Conservation (phyloP, 2,329 filamentous ascomycete genomes). For the Zymoseptoria brevis region DNA sequence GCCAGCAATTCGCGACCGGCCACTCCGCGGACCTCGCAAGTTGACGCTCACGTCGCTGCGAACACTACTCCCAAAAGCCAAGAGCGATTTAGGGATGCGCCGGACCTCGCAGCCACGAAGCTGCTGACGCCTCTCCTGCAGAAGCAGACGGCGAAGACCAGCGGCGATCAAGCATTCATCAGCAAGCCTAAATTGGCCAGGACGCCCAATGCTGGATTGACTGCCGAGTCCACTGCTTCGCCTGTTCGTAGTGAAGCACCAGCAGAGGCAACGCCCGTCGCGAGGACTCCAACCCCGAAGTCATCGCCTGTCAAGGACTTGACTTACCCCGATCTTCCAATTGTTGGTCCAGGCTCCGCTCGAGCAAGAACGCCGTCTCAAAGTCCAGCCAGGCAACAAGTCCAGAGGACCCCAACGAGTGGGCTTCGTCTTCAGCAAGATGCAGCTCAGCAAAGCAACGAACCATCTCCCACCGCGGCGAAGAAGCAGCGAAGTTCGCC, state of each 20-base stretch:
- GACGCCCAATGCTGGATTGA: neutral
- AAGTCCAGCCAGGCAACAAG: slow-evolving; percentile 11
- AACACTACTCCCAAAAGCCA: slow-evolving; percentile 51
- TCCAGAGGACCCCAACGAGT: slow-evolving; percentile 1
- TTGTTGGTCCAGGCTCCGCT: slow-evolving; percentile 7
- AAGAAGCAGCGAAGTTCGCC: slow-evolving; percentile 24
- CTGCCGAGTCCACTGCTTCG: neutral
- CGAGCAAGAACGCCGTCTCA: slow-evolving; percentile 11
- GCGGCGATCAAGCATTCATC: slow-evolving; percentile 18
- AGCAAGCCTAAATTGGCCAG: slow-evolving; percentile 3
- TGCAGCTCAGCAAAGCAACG: slow-evolving; percentile 13
- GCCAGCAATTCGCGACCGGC: slow-evolving; percentile 8
- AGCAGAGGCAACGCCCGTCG: neutral
- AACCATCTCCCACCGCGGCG: slow-evolving; percentile 21
- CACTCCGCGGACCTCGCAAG: slow-evolving; percentile 34
- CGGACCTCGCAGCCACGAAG: slow-evolving; percentile 33
- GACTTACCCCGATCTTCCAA: slow-evolving; percentile 19
- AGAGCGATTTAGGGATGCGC: slow-evolving; percentile 48
- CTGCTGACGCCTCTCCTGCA: slow-evolving; percentile 29
- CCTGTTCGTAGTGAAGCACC: neutral
- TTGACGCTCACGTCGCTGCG: slow-evolving; percentile 40
- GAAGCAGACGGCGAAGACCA: slow-evolving; percentile 22
- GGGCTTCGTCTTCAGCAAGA: slow-evolving; percentile 10
- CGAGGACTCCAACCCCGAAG: neutral
- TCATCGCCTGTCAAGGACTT: slow-evolving; percentile 9